Base-by-base conservation (phyloP, 1,284 basidiomycete genomes). In the Ceratobasidium sp. region DNA sequence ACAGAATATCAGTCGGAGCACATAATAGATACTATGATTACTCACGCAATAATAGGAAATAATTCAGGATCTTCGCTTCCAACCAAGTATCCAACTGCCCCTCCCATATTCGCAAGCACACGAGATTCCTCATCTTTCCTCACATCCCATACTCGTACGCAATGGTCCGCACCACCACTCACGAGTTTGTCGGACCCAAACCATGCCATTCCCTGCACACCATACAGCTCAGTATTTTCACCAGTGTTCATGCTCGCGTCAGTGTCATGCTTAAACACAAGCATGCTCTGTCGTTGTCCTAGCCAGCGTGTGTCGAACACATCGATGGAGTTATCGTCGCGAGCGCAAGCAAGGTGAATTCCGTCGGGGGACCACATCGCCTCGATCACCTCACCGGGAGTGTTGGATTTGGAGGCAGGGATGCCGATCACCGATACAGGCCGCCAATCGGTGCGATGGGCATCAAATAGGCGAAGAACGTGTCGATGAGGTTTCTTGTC, bases 61-160 rank as follows among this genome's bases (percentile, higher is more conserved):
- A 67, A 51, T 10, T 76, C 54, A 31, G 71, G 76, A 53, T 69
- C 65, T 15, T 68, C 71, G 10, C 66, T 76, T 13, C 64, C 53
- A 31, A 53, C 64, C 31, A 68, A 64, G 13, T 45, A 63, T 8
- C 69, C 69, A 35, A 74, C 31, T 3, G 39, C 42, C 6, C 69
- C 69, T 10, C 58, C 45, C 31, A 74, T 26, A 15, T 42, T 77
- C 56, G 69, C 69, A 20, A 74, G n/a, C 6, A 74, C 58, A 13
- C 35, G 28, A 31, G 77, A 87, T 92, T 85, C 89, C 81, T 88
- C 84, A 84, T 61, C 82, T 85, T 75, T 85, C 85, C 53, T 84
- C 84, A 0, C 83, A 84, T 68, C 80, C 86, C 58, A 81, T 83
- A 1, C 81, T 86, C n/a, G 80, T 85, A 39, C 82, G 86, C 75